Evolutionary conservation across 768 basidiomycete genomes (phyloP), one percentile per base, ranked within the genome.

Genomic region (Leccinum olivaceopallidum): DNA sequence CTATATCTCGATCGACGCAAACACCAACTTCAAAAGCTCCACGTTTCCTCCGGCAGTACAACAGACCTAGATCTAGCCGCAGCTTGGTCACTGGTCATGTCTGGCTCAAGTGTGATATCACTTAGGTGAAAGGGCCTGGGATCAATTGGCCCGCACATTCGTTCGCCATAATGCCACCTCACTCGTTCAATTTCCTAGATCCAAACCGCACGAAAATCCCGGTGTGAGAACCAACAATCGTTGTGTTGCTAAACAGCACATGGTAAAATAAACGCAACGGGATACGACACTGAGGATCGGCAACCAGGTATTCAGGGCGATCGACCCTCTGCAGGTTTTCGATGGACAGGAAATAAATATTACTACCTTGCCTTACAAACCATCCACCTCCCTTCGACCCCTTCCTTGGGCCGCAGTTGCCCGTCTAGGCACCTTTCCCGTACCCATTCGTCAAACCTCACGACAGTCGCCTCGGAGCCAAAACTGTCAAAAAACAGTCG

Each of bases 321-420:
- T 6, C 7, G 6, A 14, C 18, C 37, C 14, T 20, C 28, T 50
- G 36, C 37, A 50, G 39, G 13, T 37, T 48, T 44, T 36, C 13
- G 55, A 49, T 18, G 10, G 14, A 50, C 42, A 50, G 37, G 34
- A 51, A 50, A 24, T 6, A 28, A 44, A 6, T 5, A 20, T 47
- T 53, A 28, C 57, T 69, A 81, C 62, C 78, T 75, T 51, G 77
- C 69, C 73, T 82, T 88, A 65, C 80, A 83, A 34, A 90, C 72
- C 16, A 83, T 79, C 88, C 89, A 91, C 66, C 78, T 78, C 0
- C 82, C 84, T 55, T 81, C 79, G 6, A 72, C 65, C 5, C 82
- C 87, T 57, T 87, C 87, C 72, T 85, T 90, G 60, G 71, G 74
- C 59, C 79, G 76, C 24, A 87, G 76, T 32, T 85, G 80, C 5